phyloP scores from a whole-genome alignment of 73 alveolate genomes.

The Paramecium octaurelia region DNA sequence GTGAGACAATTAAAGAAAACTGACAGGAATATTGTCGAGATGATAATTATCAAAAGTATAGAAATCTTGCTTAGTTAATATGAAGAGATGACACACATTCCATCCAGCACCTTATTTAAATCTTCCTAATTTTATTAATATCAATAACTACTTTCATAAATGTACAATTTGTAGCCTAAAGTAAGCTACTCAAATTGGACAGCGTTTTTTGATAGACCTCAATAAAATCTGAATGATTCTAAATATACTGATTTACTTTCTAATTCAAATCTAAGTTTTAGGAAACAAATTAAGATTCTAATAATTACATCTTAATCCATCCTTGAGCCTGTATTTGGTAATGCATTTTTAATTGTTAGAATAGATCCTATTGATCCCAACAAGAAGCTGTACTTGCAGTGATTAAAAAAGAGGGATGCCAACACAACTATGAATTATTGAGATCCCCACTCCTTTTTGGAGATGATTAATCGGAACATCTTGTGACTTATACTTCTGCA shows the following conservation, averaged over 20 bases:
- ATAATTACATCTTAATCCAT: neutral
- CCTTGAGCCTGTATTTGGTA: neutral
- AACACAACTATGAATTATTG: neutral
- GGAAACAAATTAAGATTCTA: neutral
- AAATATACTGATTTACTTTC: neutral
- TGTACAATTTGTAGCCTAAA: neutral
- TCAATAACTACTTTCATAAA: neutral
- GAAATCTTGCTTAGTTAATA: neutral
- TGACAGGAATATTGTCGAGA: neutral
- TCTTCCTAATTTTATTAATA: neutral
- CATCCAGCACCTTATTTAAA: neutral
- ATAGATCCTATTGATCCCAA: neutral
- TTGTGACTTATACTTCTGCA: neutral
- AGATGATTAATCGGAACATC: neutral
- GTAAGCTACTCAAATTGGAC: neutral
- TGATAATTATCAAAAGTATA: neutral
- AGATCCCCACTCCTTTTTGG: neutral
- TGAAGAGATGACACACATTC: neutral
- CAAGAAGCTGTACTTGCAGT: neutral
- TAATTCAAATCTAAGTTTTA: neutral
- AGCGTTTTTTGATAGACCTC: neutral
- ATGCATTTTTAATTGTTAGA: neutral
- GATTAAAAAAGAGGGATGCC: neutral
- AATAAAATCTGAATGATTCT: neutral
- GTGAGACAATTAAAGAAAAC: neutral